Evolutionary conservation across 2,329 filamentous ascomycete species (phyloP).

Genomic region (Colletotrichum gigasporum): DNA sequence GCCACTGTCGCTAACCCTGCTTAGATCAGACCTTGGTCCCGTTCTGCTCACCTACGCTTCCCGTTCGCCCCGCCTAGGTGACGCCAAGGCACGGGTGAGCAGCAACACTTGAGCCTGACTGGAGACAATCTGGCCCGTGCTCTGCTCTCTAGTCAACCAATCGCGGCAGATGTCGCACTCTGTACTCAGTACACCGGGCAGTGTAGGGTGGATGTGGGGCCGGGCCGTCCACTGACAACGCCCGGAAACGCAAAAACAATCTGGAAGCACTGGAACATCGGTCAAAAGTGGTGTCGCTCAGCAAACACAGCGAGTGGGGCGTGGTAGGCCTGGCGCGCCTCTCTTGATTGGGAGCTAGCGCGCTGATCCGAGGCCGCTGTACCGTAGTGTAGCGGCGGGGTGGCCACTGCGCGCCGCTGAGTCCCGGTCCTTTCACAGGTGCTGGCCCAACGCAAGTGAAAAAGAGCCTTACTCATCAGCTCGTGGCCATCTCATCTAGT

Average conservation of each 20-base stretch:
- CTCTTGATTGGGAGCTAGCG: neutral
- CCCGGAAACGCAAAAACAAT: neutral
- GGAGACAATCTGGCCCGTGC: no score
- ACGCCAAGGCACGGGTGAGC: no score
- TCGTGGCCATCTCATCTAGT: neutral
- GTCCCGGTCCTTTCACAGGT: neutral
- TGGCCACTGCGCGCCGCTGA: neutral
- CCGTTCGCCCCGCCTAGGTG: no score
- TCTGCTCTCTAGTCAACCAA: no score
- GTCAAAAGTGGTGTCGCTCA: conserved; percentile 5
- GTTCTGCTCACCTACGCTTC: no score
- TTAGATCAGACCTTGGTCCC: no score
- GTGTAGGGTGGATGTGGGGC: no score
- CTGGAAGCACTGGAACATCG: conserved; percentile 14
- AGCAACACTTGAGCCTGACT: no score
- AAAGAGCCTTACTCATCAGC: neutral
- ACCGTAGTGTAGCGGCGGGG: neutral
- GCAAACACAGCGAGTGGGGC: neutral
- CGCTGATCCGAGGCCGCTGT: conserved; percentile 5
- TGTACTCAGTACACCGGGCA: no score
- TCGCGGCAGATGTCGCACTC: no score
- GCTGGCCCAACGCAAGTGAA: no score
- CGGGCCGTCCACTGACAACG: neutral
- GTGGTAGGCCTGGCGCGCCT: neutral
- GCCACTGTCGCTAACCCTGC: no score